Base-by-base conservation (phyloP, 768 basidiomycete genomes). In the Leucocoprinus sp. region DNA sequence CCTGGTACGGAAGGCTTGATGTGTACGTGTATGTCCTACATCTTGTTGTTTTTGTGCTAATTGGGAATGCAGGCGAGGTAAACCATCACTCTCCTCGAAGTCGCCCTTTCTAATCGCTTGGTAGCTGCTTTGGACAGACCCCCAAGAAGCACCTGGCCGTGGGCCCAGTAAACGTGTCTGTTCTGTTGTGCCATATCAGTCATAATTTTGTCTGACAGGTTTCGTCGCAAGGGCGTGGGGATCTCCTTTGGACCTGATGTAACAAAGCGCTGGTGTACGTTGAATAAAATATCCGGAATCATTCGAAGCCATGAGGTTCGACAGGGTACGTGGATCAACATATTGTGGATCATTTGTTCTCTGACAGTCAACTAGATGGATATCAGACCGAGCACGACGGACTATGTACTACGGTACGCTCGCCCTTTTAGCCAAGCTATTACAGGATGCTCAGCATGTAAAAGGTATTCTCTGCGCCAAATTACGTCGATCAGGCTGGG, bases 221-320 rank as follows among this genome's bases (percentile, higher is more conserved):
- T 38, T 34, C 37, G 36, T 28, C 41, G n/a, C 17, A 49, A 91
- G 86, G 96, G 96, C 42, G 93, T 98, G 49, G 96, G 96, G 17
- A 83, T 96, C 51, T 80, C 84, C 4, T 99, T 99, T 62, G 96
- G 96, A 12, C 93, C 95, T 0, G 93, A 95, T 58, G 86, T 97
- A 14, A 96, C 93, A 2, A 78, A 74, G 57, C 66, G 76, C 45
- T 97, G 93, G 92, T 96, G 93, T 59, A 75, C 79, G 28, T 68
- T 84, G 21, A 96, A 96, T 60, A 75, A 80, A 12, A 76, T 97
- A 37, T 82, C 91, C 18, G 91, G 89, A 5, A 72, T 99, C 45
- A 84, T 97, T 52, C 85, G 96, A 39, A 92, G 88, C 54, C 96
- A 99, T 60, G 96, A 99, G 75, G 95, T 98, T 43, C 80, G 96